Evolutionary conservation across 345 rosid genomes (phyloP).

Genomic region (Carallia brachiata): DNA sequence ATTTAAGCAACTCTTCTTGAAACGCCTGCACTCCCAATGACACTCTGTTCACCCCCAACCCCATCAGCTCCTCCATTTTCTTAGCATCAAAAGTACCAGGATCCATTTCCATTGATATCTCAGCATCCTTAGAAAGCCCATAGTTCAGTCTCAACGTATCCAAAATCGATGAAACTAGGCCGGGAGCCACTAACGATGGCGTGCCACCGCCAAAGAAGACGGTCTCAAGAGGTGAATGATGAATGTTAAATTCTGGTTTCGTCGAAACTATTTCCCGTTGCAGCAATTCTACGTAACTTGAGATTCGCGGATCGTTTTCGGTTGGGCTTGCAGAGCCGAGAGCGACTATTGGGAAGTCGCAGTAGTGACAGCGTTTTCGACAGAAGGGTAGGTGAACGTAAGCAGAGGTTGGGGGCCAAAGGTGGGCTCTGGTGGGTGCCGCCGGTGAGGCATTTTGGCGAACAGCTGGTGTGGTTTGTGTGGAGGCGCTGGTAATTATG

Average conservation of each 20-base stretch:
- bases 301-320: conserved; percentile 65
- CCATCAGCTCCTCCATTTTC: conserved; percentile 54
- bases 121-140: conserved; percentile 60
- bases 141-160: conserved; percentile 54
- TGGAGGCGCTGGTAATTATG: conserved; percentile 3
- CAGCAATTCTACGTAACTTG: conserved; percentile 22
- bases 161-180: conserved; percentile 57
- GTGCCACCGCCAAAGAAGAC: conserved; percentile 96
- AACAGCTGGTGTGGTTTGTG: conserved; percentile 46
- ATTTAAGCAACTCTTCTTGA: conserved; percentile 76
- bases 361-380: conserved; percentile 91
- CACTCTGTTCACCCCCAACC: conserved; percentile 89
- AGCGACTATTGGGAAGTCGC: conserved; percentile 88
- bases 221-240: conserved; percentile 32
- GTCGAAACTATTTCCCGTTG: conserved; percentile 20
- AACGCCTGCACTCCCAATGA: conserved; percentile 93
- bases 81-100: conserved; percentile 77
- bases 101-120: conserved; percentile 96
- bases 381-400: conserved; percentile 93
- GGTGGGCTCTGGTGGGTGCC: conserved; percentile 25
- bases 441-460: conserved; percentile 68
- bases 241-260: conserved; percentile 1
- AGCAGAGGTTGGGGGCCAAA: conserved; percentile 62
- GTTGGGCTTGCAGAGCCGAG: conserved; percentile 55
- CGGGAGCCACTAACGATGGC: conserved; percentile 88